Evolutionary conservation across 140 eudicot genomes (phyloP), one percentile per base, ranked within the genome.

Genomic region (Senecio squalidus): DNA sequence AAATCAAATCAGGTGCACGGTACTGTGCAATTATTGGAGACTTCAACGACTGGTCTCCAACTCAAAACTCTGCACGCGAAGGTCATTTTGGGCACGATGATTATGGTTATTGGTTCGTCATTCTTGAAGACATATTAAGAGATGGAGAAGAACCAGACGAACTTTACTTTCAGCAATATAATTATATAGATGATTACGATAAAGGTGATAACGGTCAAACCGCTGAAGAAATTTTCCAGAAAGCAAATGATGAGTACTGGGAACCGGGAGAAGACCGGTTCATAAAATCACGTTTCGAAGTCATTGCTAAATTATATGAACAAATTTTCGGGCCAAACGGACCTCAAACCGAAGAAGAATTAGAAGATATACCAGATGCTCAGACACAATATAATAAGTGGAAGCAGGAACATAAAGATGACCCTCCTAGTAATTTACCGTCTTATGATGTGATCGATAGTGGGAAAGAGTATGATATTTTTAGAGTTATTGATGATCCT

Each of bases 221-320:
- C 2, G 70, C 77, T 18, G 92, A 81, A 13, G 96, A 92, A 71
- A 26, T 84, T 24, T 82, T 92, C 60, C 48, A 92, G 60, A 84
- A 72, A 80, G 95, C 96, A 39, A 87, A 84, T 68, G 98, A 92
- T 51, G 96, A 92, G 56, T 92, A 92, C n/a, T 92, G 98, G 98
- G 98, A 92, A 58, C 95, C 98, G 3, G 98, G 98, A 11, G 98
- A 92, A 75, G 96, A 87, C 23, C 84, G 93, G 4, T 81, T 64
- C 14, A 7, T 91, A 55, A 83, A 82, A 39, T 67, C 78, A 11
- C 88, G 96, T 5, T 81, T 58, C 62, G 98, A 87, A 58, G 72
- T 58, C 10, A 89, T 77, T 36, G 81, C 94, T 11, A 92, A 87
- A 67, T 62, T 92, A 53, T 92, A 79, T 41, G 98, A 92, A 63